Evolutionary conservation across 139 green algal species (phyloP).

Genomic region (Bryopsis sp.): DNA sequence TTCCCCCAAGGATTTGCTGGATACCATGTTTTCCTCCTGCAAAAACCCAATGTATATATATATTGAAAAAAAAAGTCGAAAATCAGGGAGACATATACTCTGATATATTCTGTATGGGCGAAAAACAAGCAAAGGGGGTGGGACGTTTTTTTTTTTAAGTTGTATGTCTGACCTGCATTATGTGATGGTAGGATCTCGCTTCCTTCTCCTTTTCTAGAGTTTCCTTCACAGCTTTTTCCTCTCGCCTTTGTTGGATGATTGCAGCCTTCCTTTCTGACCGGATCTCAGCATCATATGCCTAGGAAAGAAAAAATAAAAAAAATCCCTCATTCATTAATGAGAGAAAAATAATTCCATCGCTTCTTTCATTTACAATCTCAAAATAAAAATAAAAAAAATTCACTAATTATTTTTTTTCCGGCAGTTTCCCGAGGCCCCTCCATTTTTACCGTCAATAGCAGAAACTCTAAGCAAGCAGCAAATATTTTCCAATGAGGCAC

Average conservation of each 20-base stretch:
- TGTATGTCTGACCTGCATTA: conserved; percentile 56
- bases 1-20: conserved; percentile 57
- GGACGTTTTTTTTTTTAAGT: neutral
- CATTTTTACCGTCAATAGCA: neutral
- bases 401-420: neutral
- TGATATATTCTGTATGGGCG: neutral
- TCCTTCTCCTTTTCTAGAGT: conserved; percentile 54
- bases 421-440: neutral
- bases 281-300: conserved; percentile 30
- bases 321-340: neutral
- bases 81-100: conserved; percentile 13
- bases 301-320: neutral
- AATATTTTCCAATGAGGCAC: no score
- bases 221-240: conserved; percentile 61
- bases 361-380: neutral
- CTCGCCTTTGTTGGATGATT: conserved; percentile 27
- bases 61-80: neutral
- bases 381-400: neutral
- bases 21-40: conserved; percentile 74
- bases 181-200: conserved; percentile 58
- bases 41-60: conserved; percentile 2
- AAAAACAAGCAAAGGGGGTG: neutral
- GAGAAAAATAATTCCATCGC: neutral
- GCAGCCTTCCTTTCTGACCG: conserved; percentile 37
- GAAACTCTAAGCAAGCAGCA: no score